A percentile compares a stretch with the other conserved stretches of the same genome.
phyloP scores from a whole-genome alignment of 495 filamentous ascomycete genomes.

The Mytilinidion resinicola region DNA sequence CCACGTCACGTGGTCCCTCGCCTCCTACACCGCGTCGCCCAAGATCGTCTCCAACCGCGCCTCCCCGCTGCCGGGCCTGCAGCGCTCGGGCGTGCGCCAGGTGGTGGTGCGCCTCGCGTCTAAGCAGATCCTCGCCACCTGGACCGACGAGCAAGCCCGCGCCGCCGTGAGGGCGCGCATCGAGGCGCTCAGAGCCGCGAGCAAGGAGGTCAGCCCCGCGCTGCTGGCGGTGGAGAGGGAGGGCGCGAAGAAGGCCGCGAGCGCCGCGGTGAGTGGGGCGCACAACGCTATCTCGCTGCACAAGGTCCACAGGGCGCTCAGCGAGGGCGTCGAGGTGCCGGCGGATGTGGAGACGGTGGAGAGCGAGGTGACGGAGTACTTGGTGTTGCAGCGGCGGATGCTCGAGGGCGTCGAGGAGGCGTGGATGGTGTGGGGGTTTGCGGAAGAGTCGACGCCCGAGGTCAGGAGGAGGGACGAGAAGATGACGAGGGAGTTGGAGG shows the following conservation, averaged over 20 bases:
- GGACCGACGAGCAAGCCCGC: background rate
- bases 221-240: constrained; percentile 6
- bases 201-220: background rate
- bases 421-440: constrained; percentile 75
- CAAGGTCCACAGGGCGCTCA: background rate
- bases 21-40: background rate
- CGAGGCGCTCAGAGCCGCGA: background rate
- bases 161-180: background rate
- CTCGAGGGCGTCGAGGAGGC: constrained; percentile 50
- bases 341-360: constrained; percentile 27
- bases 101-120: constrained; percentile 65
- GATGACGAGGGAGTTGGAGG: constrained; percentile 3
- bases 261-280: background rate
- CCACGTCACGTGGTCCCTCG: background rate
- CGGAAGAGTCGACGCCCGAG: constrained; percentile 53
- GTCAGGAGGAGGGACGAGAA: constrained; percentile 25
- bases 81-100: constrained; percentile 50
- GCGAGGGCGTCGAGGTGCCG: background rate
- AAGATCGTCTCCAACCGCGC: constrained; percentile 46
- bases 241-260: background rate
- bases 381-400: constrained; percentile 64
- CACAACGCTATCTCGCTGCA: background rate
- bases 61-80: constrained; percentile 29
- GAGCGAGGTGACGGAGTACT: constrained; percentile 64
- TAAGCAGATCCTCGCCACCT: constrained; percentile 45